Conservation (phyloP, 257 asterid genomes). For the Henckelia pumila region DNA sequence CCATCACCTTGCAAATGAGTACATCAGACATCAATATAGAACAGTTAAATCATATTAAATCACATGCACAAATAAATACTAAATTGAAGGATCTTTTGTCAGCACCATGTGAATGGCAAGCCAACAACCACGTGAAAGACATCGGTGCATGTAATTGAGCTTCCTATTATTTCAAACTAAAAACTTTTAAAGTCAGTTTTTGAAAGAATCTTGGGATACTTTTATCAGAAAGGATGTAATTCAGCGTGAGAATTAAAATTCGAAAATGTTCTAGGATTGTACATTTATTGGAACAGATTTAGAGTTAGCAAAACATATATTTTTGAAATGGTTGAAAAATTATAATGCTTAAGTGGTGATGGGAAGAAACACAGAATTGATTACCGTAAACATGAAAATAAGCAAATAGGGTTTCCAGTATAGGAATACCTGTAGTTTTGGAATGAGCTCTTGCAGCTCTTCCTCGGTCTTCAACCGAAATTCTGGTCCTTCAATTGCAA, state of each 20-base stretch:
- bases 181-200: not conserved
- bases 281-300: not conserved
- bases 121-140: not conserved
- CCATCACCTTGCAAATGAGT: slow-evolving; percentile 64
- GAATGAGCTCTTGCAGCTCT: slow-evolving; percentile 69
- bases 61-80: not conserved
- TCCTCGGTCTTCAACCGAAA: slow-evolving; percentile 63
- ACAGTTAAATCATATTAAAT: not conserved
- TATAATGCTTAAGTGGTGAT: not conserved
- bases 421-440: slow-evolving; percentile 66
- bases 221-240: not conserved
- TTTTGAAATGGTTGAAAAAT: not conserved
- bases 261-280: not conserved
- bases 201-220: not conserved
- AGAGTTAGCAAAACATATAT: not conserved
- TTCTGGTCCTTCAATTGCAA: slow-evolving; percentile 91
- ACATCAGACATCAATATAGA: not conserved
- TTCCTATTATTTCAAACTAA: not conserved
- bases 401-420: not conserved
- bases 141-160: not conserved
- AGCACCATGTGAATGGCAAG: not conserved
- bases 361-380: slow-evolving; percentile 10
- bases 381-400: not conserved
- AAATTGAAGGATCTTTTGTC: not conserved
- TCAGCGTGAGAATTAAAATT: not conserved